Evolutionary conservation across 768 basidiomycete species (phyloP).

Genomic region (Auriscalpium vulgare): DNA sequence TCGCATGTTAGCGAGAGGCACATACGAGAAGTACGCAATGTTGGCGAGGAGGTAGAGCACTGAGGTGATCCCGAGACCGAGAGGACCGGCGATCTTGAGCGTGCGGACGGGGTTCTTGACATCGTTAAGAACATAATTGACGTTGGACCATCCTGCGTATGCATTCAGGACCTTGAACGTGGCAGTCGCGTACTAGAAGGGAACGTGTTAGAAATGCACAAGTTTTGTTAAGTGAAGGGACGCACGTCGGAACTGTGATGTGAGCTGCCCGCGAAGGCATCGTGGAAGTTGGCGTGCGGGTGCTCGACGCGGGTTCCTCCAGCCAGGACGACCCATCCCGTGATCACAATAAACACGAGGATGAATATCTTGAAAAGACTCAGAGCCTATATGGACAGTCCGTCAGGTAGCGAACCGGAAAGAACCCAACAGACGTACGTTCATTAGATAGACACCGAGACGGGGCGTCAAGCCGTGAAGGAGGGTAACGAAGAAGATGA

Average conservation of each 20-base stretch:
- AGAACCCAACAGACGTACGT: slow-evolving; percentile 25
- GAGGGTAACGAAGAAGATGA: slow-evolving; percentile 41
- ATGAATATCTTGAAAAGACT: slow-evolving; percentile 48
- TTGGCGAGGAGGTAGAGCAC: slow-evolving; percentile 48
- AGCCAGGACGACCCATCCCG: slow-evolving; percentile 55
- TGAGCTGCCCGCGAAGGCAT: slow-evolving; percentile 50
- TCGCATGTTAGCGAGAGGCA: background rate
- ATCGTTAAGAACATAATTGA: slow-evolving; percentile 54
- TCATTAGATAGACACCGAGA: slow-evolving; percentile 45
- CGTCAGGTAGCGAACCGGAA: background rate
- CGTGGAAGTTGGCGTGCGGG: slow-evolving; percentile 48
- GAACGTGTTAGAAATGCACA: background rate
- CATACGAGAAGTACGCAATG: slow-evolving; percentile 46
- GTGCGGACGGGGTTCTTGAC: slow-evolving; percentile 53
- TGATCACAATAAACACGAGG: slow-evolving; percentile 44
- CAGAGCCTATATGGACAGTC: slow-evolving; percentile 27
- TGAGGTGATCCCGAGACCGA: slow-evolving; percentile 49
- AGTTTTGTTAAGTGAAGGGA: background rate
- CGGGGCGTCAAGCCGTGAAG: slow-evolving; percentile 46
- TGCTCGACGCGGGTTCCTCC: slow-evolving; percentile 47
- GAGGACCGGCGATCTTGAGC: slow-evolving; percentile 53
- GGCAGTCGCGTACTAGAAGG: slow-evolving; percentile 47
- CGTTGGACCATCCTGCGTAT: slow-evolving; percentile 46
- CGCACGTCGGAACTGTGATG: slow-evolving; percentile 40
- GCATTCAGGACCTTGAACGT: slow-evolving; percentile 49